phyloP scores from a whole-genome alignment of 441 rosid genomes.

The Viola pubescens region DNA sequence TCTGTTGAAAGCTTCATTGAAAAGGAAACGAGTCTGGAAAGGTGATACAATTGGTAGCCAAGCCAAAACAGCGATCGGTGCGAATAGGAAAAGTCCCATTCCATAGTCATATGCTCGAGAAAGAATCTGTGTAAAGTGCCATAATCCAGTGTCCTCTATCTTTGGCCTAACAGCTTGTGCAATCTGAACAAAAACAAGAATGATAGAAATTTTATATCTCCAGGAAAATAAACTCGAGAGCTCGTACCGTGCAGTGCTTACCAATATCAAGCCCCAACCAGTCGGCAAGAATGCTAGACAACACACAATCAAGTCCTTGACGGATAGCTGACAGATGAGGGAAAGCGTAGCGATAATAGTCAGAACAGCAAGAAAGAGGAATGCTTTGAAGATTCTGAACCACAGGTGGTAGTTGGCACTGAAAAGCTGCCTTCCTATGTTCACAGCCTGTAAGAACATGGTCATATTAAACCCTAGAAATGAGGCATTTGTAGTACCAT shows the following conservation, averaged over 20 bases:
- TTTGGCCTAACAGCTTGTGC: conserved; percentile 88
- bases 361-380: conserved; percentile 67
- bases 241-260: conserved; percentile 18
- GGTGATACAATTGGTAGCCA: conserved; percentile 90
- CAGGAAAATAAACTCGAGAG: background rate
- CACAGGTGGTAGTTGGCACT: conserved; percentile 65
- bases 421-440: conserved; percentile 76
- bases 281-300: conserved; percentile 91
- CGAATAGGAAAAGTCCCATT: conserved; percentile 79
- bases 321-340: conserved; percentile 56
- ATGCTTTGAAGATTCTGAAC: conserved; percentile 76
- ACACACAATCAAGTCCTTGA: conserved; percentile 72
- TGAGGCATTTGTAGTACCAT: background rate
- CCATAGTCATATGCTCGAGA: conserved; percentile 88
- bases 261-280: conserved; percentile 96
- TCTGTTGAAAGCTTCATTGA: conserved; percentile 81
- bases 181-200: conserved; percentile 38
- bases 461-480: conserved; percentile 6
- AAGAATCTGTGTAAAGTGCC: conserved; percentile 72
- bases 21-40: conserved; percentile 92
- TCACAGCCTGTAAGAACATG: conserved; percentile 70
- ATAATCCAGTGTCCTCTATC: conserved; percentile 59
- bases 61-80: conserved; percentile 78
- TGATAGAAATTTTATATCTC: background rate
- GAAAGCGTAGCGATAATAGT: conserved; percentile 64